These are phyloP conservation scores for Diplodia scrobiculata DNA, from an alignment of 2,329 filamentous ascomycete species.

Conservation along the genomic window DNA sequence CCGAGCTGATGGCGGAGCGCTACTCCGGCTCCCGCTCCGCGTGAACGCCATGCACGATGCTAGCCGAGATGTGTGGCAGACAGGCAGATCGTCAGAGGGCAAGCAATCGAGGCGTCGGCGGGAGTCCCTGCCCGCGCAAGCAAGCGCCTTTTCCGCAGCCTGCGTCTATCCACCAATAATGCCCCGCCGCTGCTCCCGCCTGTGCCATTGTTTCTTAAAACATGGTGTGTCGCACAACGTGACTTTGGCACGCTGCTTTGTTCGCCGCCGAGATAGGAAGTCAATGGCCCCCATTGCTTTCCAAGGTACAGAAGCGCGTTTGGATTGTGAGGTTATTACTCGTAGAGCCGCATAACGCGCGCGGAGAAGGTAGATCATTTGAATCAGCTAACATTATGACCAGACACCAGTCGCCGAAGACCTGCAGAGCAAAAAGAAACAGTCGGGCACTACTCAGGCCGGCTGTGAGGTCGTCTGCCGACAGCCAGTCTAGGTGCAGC, in stretches of 20 bases:
- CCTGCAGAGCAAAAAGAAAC: background rate
- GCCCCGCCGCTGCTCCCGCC: conserved; percentile 6
- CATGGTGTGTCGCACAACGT: conserved; percentile 6
- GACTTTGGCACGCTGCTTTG: conserved; percentile 3
- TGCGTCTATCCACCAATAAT: conserved; percentile 25
- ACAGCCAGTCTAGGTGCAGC: background rate
- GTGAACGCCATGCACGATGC: conserved; percentile 24
- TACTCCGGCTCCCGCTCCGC: conserved; percentile 1
- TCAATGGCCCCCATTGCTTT: background rate
- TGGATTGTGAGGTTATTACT: background rate
- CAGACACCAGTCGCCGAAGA: background rate
- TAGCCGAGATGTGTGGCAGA: conserved; percentile 9
- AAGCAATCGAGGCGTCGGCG: conserved; percentile 9
- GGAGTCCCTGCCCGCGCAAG: conserved; percentile 5
- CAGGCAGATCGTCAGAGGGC: conserved; percentile 4
- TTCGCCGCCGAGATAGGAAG: background rate
- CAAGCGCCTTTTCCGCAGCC: conserved; percentile 22
- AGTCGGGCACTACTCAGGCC: background rate
- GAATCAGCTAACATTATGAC: background rate
- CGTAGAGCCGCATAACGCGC: background rate
- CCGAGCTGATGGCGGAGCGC: conserved; percentile 1
- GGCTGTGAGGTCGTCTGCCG: conserved; percentile 12
- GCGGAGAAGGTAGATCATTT: background rate
- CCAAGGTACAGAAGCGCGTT: background rate
- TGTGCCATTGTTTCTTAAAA: background rate